A percentile compares a stretch with the other conserved stretches of the same genome.
Evolutionary conservation across 2,329 filamentous ascomycete genomes (phyloP).

Genomic region (Saccharata proteae): DNA sequence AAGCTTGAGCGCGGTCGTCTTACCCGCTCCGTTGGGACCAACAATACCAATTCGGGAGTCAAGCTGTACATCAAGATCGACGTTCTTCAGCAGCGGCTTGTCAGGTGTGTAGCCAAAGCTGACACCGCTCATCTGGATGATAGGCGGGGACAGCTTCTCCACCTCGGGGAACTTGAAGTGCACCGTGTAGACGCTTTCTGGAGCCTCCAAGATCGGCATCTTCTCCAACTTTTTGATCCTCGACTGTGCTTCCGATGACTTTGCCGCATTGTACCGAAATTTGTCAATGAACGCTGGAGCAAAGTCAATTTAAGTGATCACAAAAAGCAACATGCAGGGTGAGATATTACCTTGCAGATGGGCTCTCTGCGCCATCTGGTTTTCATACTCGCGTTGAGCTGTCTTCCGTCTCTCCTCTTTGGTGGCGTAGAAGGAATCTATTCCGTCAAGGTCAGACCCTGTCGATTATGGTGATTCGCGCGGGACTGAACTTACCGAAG

Average conservation of each 20-base stretch:
- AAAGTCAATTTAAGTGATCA: constrained; percentile 4
- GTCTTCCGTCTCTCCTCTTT: constrained; percentile 96
- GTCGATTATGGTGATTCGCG: not conserved
- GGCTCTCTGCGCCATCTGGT: constrained; percentile 86
- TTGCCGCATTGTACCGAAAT: constrained; percentile 97
- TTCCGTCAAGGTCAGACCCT: constrained; percentile 9
- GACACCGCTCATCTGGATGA: constrained; percentile 92
- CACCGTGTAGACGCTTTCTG: constrained; percentile 88
- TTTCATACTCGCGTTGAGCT: constrained; percentile 94
- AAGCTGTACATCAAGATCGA: constrained; percentile 93
- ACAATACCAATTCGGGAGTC: constrained; percentile 98
- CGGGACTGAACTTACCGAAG: constrained; percentile 45
- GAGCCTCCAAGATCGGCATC: constrained; percentile 83
- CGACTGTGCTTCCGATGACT: constrained; percentile 95
- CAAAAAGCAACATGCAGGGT: constrained; percentile 10
- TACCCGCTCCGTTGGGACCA: constrained; percentile 97
- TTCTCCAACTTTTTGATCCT: constrained; percentile 98
- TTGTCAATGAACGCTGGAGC: constrained; percentile 82
- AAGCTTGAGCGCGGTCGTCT: constrained; percentile 97
- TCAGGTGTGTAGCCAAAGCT: constrained; percentile 78
- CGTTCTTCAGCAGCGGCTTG: constrained; percentile 66
- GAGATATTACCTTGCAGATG: constrained; percentile 58
- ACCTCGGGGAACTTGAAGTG: constrained; percentile 97
- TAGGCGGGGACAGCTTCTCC: constrained; percentile 92
- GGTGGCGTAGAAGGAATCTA: constrained; percentile 88